These are phyloP conservation scores for Aplosporella prunicola DNA, from an alignment of 2,329 filamentous ascomycete species.

Conservation along the genomic window DNA sequence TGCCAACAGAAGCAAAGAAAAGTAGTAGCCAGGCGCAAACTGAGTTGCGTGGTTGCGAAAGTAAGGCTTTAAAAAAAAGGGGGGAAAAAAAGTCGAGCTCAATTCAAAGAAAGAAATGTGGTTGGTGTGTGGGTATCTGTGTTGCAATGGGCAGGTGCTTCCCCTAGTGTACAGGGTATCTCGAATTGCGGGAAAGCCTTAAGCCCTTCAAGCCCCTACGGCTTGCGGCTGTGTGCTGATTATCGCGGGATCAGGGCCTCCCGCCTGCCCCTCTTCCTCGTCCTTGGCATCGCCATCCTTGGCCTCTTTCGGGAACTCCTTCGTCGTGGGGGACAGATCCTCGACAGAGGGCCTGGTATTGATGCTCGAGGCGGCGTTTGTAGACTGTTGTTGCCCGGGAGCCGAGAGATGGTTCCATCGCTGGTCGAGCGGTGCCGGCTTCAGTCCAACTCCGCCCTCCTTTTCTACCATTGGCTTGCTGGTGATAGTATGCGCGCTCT, in stretches of 20 bases:
- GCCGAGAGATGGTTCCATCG: slow-evolving; percentile 8
- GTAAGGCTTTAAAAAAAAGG: too few relatives aligned
- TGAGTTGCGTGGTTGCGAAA: too few relatives aligned
- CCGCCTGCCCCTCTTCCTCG: too few relatives aligned
- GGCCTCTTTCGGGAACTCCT: neutral
- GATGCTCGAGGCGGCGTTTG: neutral
- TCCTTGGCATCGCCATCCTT: slow-evolving; percentile 1
- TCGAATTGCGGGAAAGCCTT: too few relatives aligned
- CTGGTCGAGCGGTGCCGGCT: slow-evolving; percentile 1
- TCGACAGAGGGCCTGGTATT: too few relatives aligned
- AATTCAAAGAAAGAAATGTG: too few relatives aligned
- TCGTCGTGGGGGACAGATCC: slow-evolving; percentile 7
- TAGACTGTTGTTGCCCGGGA: too few relatives aligned
- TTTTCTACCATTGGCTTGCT: slow-evolving; percentile 7
- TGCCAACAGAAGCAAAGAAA: too few relatives aligned
- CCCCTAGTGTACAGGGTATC: too few relatives aligned
- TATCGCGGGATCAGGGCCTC: neutral
- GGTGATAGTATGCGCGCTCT: slow-evolving; percentile 3
- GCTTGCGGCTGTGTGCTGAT: slow-evolving; percentile 5
- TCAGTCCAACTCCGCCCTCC: slow-evolving; percentile 2
- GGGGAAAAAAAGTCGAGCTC: too few relatives aligned
- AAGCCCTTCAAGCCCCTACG: slow-evolving; percentile 6
- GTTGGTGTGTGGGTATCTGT: too few relatives aligned
- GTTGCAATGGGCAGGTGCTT: too few relatives aligned
- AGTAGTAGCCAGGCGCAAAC: neutral